phyloP scores from a whole-genome alignment of 2,329 filamentous ascomycete genomes.

The Aspergillus sp. region DNA sequence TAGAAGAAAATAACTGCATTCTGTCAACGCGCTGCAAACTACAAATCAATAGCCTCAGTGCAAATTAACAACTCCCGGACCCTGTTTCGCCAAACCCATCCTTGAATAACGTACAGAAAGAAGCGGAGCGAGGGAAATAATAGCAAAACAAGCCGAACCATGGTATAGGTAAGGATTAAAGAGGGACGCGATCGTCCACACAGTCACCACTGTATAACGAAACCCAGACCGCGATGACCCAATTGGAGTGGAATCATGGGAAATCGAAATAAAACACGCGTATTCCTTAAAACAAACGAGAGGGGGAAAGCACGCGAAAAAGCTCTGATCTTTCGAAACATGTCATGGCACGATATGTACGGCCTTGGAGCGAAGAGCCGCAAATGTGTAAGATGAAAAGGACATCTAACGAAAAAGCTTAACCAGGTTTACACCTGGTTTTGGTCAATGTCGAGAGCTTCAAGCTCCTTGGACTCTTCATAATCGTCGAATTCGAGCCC shows the following conservation, averaged over 20 bases:
- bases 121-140: conserved; percentile 10
- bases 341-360: conserved; percentile 29
- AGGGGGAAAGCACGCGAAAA: conserved; percentile 14
- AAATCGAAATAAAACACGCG: background rate
- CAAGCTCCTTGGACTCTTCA: conserved; percentile 43
- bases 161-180: conserved; percentile 6
- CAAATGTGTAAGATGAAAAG: background rate
- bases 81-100: conserved; percentile 31
- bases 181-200: background rate
- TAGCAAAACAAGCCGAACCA: conserved; percentile 18
- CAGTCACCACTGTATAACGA: conserved; percentile 7
- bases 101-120: conserved; percentile 28
- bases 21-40: conserved; percentile 21
- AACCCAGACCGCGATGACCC: conserved; percentile 1
- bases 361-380: background rate
- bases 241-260: conserved; percentile 6
- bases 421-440: conserved; percentile 16
- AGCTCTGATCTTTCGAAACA: conserved; percentile 21
- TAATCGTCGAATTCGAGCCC: conserved; percentile 52
- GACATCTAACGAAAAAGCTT: background rate
- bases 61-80: conserved; percentile 29
- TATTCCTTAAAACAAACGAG: conserved; percentile 9
- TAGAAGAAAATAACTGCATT: conserved; percentile 16
- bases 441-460: conserved; percentile 38
- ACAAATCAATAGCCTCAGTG: conserved; percentile 20